Conservation (phyloP, 2,329 filamentous ascomycete genomes). For the Trichophyton rubrum region DNA sequence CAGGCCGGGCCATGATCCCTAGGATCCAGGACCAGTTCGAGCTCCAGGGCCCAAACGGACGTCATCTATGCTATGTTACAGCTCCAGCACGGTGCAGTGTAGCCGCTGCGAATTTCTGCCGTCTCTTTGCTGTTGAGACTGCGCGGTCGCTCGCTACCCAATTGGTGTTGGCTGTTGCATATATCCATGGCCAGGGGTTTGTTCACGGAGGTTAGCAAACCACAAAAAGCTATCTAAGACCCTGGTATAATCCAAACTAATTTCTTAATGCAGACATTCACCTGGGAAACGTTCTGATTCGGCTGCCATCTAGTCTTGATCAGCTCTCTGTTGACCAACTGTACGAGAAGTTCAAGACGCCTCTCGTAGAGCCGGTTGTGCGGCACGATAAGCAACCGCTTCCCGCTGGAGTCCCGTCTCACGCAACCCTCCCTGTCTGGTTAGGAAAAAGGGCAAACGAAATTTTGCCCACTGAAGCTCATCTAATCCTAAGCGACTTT, state of each 20-base stretch:
- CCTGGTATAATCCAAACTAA: neutral
- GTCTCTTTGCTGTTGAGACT: constrained; percentile 15
- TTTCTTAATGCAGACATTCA: constrained; percentile 15
- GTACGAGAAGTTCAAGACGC: constrained; percentile 16
- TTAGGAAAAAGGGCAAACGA: constrained; percentile 7
- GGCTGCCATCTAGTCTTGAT: constrained; percentile 15
- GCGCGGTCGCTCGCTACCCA: constrained; percentile 17
- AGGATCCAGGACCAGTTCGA: constrained; percentile 19
- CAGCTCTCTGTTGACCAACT: constrained; percentile 14
- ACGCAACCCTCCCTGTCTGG: constrained; percentile 8
- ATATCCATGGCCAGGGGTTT: constrained; percentile 17
- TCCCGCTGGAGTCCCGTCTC: constrained; percentile 7
- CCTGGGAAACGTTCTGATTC: constrained; percentile 18
- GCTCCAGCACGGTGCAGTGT: constrained; percentile 15
- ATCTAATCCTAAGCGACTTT: constrained; percentile 13
- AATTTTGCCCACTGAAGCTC: constrained; percentile 8
- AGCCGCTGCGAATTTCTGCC: constrained; percentile 12
- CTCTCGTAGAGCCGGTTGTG: constrained; percentile 10
- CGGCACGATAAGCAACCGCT: constrained; percentile 8
- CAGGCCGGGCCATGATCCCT: constrained; percentile 9
- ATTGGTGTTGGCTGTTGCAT: constrained; percentile 15
- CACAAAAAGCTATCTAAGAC: neutral
- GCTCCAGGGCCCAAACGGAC: constrained; percentile 16
- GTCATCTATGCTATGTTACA: constrained; percentile 17
- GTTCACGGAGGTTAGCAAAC: constrained; percentile 16